Base-by-base conservation (phyloP, 78 protist genomes). In the Dictyostelium purpureum region DNA sequence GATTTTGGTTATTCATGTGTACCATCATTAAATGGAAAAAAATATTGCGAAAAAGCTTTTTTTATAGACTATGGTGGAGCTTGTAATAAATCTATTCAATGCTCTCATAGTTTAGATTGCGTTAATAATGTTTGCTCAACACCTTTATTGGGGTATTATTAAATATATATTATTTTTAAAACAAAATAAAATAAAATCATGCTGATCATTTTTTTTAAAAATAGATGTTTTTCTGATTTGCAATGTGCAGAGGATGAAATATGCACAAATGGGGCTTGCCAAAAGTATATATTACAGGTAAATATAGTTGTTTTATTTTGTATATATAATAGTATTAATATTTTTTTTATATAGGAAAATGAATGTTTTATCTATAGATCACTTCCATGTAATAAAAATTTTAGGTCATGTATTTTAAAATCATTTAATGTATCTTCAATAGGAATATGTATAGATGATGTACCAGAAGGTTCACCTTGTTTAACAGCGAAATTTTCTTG, bases 361-460 rank as follows among this genome's bases (percentile, higher is more conserved):
- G 57, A 75, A 75, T 75, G 81, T 52, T 75, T 45, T 28, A 51
- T 75, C 40, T 31, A 28, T 16, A 51, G 40, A 35, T 47, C 81
- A 18, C 16, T 35, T 6, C 42, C 38, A 33, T 75, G 81, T 52
- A n/a, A n/a, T n/a, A 63, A 63, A 16, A 63, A 63, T 31, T 31
- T 33, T 63, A 63, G 33, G 12, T 42, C 71, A 31, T 63, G 71
- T 63, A 4, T 42, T 0, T 31, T 63, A 31, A 51, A 3, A 16
- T 18, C 66, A 2, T 38, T 75, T 6, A 51, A 75, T 33, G 24
- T 12, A 5, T 43, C 81, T 5, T 75, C 81, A 6, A 75, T 75
- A 12, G 81, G 81, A 6, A 66, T 75, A 11, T 75, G 81, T 51
- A 26, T 69, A n/a, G 76, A 75, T 0, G 21, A 75, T 52, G 52